phyloP scores from a whole-genome alignment of 2,329 filamentous ascomycete species.

The Calonectria pauciramosa region DNA sequence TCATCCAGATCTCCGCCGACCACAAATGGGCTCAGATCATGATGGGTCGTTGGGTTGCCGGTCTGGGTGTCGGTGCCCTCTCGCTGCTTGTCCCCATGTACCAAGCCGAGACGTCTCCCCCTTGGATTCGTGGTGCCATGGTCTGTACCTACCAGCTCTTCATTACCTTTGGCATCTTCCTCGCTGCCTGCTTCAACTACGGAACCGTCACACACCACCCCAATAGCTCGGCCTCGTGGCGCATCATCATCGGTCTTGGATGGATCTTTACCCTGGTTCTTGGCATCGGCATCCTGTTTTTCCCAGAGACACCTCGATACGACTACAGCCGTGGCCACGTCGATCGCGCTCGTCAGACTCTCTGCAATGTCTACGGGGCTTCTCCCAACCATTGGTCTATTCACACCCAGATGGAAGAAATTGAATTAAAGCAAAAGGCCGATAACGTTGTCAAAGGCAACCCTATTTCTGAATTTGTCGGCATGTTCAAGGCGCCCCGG shows the following conservation, averaged over 20 bases:
- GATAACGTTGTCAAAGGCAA: conserved; percentile 58
- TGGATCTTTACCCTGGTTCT: conserved; percentile 65
- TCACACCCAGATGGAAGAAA: conserved; percentile 65
- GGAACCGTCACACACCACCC: conserved; percentile 65
- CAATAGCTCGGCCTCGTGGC: conserved; percentile 67
- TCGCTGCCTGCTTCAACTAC: conserved; percentile 72
- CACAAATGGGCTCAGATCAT: conserved; percentile 75
- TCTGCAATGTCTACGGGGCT: conserved; percentile 64
- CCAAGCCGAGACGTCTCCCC: conserved; percentile 78
- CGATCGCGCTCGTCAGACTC: conserved; percentile 61
- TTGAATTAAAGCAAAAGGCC: conserved; percentile 65
- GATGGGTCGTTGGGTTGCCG: conserved; percentile 74
- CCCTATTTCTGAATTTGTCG: conserved; percentile 62
- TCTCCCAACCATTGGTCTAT: conserved; percentile 59
- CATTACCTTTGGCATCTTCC: conserved; percentile 78
- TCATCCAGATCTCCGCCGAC: conserved; percentile 73
- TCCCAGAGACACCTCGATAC: conserved; percentile 67
- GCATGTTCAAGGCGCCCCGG: conserved; percentile 74
- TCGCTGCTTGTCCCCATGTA: conserved; percentile 80
- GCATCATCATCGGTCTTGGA: conserved; percentile 69
- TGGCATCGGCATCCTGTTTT: conserved; percentile 62
- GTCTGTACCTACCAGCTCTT: conserved; percentile 79
- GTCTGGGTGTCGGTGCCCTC: conserved; percentile 76
- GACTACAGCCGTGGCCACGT: conserved; percentile 62
- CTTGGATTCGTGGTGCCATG: conserved; percentile 75